Percentiles rank a stretch among this genome's conserved stretches.
Evolutionary conservation across 2,329 filamentous ascomycete genomes (phyloP).

Genomic region (Thermoascus crustaceus): DNA sequence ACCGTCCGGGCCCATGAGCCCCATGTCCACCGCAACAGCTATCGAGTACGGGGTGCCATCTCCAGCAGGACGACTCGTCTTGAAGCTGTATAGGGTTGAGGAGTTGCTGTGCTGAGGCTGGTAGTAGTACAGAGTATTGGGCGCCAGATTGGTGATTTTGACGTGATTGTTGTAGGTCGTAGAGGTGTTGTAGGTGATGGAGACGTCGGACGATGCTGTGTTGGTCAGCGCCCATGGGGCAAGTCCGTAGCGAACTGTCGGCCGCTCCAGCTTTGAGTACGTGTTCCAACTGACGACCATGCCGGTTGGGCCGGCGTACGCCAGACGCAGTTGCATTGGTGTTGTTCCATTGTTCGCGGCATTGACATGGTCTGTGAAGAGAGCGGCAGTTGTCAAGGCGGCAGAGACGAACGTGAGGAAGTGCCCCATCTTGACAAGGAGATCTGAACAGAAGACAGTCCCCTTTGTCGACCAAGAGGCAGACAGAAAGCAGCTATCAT

Average conservation of each 20-base stretch:
- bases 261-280: conserved; percentile 16
- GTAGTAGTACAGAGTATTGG: conserved; percentile 18
- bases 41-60: conserved; percentile 15
- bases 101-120: conserved; percentile 9
- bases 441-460: too few species aligned
- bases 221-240: conserved; percentile 13
- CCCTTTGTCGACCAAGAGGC: too few species aligned
- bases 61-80: conserved; percentile 12
- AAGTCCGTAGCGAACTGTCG: conserved; percentile 23
- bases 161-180: conserved; percentile 26
- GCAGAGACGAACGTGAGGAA: too few species aligned
- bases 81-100: conserved; percentile 12
- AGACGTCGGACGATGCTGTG: conserved; percentile 18
- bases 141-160: conserved; percentile 11
- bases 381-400: too few species aligned
- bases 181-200: conserved; percentile 24
- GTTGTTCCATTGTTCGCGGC: not conserved
- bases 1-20: conserved; percentile 10
- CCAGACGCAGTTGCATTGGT: conserved; percentile 9
- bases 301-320: conserved; percentile 12
- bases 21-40: conserved; percentile 11
- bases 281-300: conserved; percentile 27
- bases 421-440: too few species aligned
- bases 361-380: too few species aligned
- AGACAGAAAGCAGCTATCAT: too few species aligned